Base-by-base conservation (phyloP, 257 asterid genomes). In the Avicennia marina region DNA sequence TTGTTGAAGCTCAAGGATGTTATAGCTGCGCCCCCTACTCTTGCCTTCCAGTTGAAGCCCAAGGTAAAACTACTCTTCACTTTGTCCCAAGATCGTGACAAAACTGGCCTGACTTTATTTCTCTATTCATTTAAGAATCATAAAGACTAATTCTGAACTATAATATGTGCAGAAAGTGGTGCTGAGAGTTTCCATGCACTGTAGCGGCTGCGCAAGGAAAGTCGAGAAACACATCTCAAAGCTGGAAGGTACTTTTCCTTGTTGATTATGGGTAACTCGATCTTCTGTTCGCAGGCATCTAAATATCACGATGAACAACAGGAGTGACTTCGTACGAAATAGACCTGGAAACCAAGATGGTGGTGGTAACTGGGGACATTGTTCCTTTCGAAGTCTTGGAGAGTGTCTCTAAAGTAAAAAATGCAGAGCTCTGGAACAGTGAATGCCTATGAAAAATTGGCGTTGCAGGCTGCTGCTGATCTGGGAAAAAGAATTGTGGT, bases 311-410 rank as follows among this genome's bases (percentile, higher is more conserved):
- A 15, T 60, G 66, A 31, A 17, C 2, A 3, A 15, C 78, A 89
- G 97, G 97, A 11, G 97, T 89, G 64, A 82, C 55, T 16, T 86
- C 90, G 21, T 86, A 86, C 65, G 64, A 83, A 78, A 65, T 89
- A 59, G 89, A 89, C 60, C 53, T 89, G 77, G 95, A 89, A 54
- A 79, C 82, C 33, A 89, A 89, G 77, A 83, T 78, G 87, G 97
- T 89, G 55, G 93, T 89, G 40, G 76, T 86, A 44, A 80, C 53
- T 32, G 97, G 97, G 43, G 97, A 89, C 75, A 78, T 89, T 32
- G 75, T 73, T 36, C 95, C 97, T 16, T 78, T 72, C 55, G 75
- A 86, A 71, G 91, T 89, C 6, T 72, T 89, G 83, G 91, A 89
- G 78, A 89, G 95, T 68, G 82, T 89, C 38, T 89, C 97, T 9